phyloP scores from a whole-genome alignment of 139 green algal species.

The Chlorokybus atmophyticus region DNA sequence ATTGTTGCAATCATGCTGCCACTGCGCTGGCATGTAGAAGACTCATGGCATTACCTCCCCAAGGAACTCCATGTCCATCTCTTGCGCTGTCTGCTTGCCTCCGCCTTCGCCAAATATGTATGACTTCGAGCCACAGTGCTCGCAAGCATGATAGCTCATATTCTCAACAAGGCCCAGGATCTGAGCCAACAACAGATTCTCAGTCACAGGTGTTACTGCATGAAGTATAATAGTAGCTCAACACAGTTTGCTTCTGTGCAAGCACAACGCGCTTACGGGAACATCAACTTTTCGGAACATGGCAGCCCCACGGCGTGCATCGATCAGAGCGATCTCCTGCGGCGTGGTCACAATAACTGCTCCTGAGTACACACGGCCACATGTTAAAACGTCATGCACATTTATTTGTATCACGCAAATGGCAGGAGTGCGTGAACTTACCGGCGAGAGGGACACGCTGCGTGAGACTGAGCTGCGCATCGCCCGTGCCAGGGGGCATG shows the following conservation, averaged over 20 bases:
- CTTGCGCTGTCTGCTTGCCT: constrained; percentile 38
- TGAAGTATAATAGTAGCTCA: not conserved
- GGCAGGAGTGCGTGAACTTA: too few relatives aligned
- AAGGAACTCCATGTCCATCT: constrained; percentile 57
- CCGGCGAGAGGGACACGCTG: constrained; percentile 24
- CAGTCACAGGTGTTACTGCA: not conserved
- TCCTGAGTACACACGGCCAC: too few relatives aligned
- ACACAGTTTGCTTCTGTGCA: not conserved
- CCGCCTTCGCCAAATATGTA: constrained; percentile 73
- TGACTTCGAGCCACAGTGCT: constrained; percentile 51
- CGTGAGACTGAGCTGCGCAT: constrained; percentile 32
- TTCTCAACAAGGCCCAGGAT: constrained; percentile 75
- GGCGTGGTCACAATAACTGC: constrained; percentile 80
- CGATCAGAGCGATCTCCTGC: constrained; percentile 59
- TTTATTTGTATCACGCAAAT: constrained; percentile 15
- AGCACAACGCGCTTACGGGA: constrained; percentile 33
- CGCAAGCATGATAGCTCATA: constrained; percentile 66
- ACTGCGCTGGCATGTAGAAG: not conserved
- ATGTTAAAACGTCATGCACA: constrained; percentile 32
- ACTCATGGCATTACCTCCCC: constrained; percentile 47
- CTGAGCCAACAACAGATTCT: not conserved
- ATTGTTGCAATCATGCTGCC: not conserved
- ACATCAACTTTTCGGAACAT: constrained; percentile 73
- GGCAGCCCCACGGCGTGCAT: constrained; percentile 50
- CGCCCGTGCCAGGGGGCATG: constrained; percentile 77